A percentile compares a stretch with the other conserved stretches of the same genome.
Conservation (phyloP, 2,329 filamentous ascomycete genomes). For the Pseudocercospora fuligena region DNA sequence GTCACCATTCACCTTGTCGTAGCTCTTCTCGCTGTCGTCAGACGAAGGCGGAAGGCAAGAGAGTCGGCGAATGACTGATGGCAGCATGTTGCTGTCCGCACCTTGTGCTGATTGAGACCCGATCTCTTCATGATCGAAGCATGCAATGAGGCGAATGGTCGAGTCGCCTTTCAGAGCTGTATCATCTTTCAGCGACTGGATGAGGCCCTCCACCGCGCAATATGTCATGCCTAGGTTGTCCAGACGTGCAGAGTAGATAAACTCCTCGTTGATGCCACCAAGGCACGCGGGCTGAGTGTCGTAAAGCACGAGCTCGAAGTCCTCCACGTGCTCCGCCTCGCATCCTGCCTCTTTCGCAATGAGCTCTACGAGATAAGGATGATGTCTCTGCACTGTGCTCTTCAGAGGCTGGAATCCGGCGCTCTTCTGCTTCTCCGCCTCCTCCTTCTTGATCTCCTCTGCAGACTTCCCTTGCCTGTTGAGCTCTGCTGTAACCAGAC, state of each 20-base stretch:
- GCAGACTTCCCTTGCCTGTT: slow-evolving; percentile 70
- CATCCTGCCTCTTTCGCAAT: slow-evolving; percentile 80
- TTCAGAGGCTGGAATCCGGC: slow-evolving; percentile 73
- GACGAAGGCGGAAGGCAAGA: slow-evolving; percentile 73
- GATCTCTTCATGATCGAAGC: slow-evolving; percentile 98
- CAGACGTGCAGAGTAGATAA: slow-evolving; percentile 93
- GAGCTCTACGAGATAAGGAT: slow-evolving; percentile 82
- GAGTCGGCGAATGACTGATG: slow-evolving; percentile 82
- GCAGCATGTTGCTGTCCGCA: slow-evolving; percentile 88
- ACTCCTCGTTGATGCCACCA: slow-evolving; percentile 88
- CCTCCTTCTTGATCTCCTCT: slow-evolving; percentile 53
- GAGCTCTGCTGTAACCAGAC: slow-evolving; percentile 83
- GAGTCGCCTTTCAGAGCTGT: slow-evolving; percentile 73
- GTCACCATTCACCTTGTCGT: slow-evolving; percentile 61
- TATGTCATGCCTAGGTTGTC: slow-evolving; percentile 98
- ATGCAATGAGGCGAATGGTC: slow-evolving; percentile 86
- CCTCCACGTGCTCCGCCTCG: slow-evolving; percentile 72
- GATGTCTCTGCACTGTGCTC: slow-evolving; percentile 79
- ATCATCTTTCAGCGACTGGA: slow-evolving; percentile 71
- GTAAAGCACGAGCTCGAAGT: slow-evolving; percentile 97
- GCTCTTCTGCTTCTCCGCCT: slow-evolving; percentile 44
- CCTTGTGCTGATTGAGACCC: slow-evolving; percentile 91
- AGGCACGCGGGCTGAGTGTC: slow-evolving; percentile 91
- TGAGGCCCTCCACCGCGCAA: slow-evolving; percentile 83
- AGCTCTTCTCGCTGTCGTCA: slow-evolving; percentile 65